phyloP scores from a whole-genome alignment of 805 yeast species.

The Tetrapisispora namnaoensis region DNA sequence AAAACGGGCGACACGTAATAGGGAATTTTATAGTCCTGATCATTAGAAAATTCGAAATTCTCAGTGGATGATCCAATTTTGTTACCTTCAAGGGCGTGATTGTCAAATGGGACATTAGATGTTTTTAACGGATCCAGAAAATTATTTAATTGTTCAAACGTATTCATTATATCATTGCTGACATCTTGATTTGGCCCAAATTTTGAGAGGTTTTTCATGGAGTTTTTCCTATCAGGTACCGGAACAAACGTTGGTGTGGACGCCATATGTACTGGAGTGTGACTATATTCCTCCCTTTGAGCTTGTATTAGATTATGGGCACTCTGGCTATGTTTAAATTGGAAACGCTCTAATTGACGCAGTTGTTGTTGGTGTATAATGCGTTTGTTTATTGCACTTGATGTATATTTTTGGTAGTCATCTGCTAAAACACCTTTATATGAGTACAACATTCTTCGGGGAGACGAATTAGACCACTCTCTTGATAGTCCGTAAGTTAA shows the following conservation, averaged over 20 bases:
- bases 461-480: slow-evolving; percentile 87
- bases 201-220: background rate
- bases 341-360: background rate
- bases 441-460: slow-evolving; percentile 80
- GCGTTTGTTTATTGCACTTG: slow-evolving; percentile 2
- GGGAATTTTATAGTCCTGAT: background rate
- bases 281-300: slow-evolving; percentile 1
- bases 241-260: slow-evolving; percentile 1
- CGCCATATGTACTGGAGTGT: slow-evolving; percentile 1
- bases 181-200: background rate
- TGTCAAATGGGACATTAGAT: background rate
- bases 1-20: slow-evolving; percentile 1
- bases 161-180: background rate
- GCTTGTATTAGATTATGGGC: background rate
- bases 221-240: background rate
- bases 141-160: background rate
- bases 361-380: slow-evolving; percentile 3
- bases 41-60: background rate
- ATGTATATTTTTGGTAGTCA: slow-evolving; percentile 64
- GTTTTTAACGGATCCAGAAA: background rate
- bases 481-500: slow-evolving; percentile 67
- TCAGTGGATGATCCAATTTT: background rate
- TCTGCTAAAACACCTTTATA: slow-evolving; percentile 68
- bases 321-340: background rate
- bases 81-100: background rate